A percentile compares a stretch with the other conserved stretches of the same genome.
Conservation (phyloP, 306 rosid species). For the Delonix regia region DNA sequence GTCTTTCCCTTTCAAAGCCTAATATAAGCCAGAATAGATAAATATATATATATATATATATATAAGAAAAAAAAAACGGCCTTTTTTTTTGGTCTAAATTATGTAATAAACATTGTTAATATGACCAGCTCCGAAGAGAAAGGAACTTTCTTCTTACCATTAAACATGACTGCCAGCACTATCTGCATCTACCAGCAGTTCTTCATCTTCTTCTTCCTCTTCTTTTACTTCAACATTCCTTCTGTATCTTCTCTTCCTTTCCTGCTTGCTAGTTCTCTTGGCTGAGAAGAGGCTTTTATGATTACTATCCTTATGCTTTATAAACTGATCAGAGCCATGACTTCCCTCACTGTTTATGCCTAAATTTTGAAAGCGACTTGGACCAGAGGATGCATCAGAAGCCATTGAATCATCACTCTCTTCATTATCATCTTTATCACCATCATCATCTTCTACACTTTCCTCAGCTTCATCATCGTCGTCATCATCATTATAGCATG, state of each 20-base stretch:
- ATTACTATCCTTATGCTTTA: conserved; percentile 21
- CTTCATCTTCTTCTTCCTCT: conserved; percentile 34
- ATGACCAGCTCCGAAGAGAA: not conserved
- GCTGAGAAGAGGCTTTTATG: conserved; percentile 32
- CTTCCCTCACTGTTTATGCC: conserved; percentile 42
- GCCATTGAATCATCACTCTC: conserved; percentile 74
- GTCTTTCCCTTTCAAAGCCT: not conserved
- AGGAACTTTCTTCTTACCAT: conserved; percentile 35
- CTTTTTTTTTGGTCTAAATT: not conserved
- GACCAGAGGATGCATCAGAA: conserved; percentile 85
- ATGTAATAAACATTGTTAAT: conserved; percentile 8
- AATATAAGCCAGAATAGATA: not conserved
- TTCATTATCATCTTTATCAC: conserved; percentile 21
- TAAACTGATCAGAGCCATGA: conserved; percentile 11
- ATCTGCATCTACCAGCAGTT: conserved; percentile 45
- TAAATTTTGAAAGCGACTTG: conserved; percentile 44
- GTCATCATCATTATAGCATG: conserved; percentile 3
- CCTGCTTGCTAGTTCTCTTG: conserved; percentile 45
- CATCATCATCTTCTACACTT: not conserved
- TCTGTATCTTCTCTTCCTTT: conserved; percentile 40
- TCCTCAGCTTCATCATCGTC: not conserved
- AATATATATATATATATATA: not conserved
- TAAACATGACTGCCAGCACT: conserved; percentile 67
- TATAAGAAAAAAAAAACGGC: not conserved
- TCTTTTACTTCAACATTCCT: conserved; percentile 36